Conservation (phyloP, 2,329 filamentous ascomycete species). For the Colletotrichum somersetense region DNA sequence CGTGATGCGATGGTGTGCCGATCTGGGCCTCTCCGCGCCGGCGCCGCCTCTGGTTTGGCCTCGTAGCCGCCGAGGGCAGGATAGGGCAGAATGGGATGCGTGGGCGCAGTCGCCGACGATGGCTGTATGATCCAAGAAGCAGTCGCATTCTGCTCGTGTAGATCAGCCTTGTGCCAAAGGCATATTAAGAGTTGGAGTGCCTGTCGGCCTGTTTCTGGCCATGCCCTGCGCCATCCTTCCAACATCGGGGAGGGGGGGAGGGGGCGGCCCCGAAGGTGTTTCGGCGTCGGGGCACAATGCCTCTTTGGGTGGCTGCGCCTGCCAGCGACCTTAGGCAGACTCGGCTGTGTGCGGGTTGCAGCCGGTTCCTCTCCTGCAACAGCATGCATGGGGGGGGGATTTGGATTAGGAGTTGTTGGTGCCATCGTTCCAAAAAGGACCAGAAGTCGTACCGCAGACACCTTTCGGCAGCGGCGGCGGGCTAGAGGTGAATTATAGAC, state of each 20-base stretch:
- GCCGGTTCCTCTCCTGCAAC: neutral
- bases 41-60: neutral
- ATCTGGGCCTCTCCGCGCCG: neutral
- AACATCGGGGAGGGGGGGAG: neutral
- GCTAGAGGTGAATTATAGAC: neutral
- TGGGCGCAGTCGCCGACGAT: neutral
- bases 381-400: neutral
- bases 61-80: constrained; percentile 1
- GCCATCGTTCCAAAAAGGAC: neutral
- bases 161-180: no score
- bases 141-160: neutral
- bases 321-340: neutral
- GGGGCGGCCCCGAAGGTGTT: neutral
- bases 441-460: neutral
- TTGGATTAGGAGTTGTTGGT: neutral
- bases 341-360: neutral
- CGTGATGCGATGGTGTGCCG: neutral
- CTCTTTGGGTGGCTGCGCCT: neutral
- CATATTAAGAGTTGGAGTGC: neutral
- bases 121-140: neutral
- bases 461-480: neutral
- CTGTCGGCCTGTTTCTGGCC: neutral
- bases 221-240: neutral
- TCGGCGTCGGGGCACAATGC: neutral
- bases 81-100: neutral